Conservation (phyloP, 192 early-diverging fungal species). For the Dissophora globulifera region DNA sequence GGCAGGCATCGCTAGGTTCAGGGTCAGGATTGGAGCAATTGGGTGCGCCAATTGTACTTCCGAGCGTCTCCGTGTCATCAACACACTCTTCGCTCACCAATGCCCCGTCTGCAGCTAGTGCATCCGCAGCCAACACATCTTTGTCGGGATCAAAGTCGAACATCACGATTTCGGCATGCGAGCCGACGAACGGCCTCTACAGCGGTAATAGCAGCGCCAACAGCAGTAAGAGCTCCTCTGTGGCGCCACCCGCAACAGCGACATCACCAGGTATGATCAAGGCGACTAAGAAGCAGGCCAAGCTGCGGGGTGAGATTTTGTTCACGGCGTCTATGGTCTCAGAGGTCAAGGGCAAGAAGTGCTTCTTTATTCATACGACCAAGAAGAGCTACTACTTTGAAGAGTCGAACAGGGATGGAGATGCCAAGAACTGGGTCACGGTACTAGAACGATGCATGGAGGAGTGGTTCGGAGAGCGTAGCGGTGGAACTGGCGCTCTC, state of each 20-base stretch:
- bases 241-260: slow-evolving; percentile 7
- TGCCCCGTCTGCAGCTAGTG: not conserved
- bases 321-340: slow-evolving; percentile 67
- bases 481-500: not conserved
- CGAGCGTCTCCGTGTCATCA: not conserved
- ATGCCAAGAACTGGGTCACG: slow-evolving; percentile 61
- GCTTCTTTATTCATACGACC: slow-evolving; percentile 72
- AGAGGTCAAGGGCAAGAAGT: slow-evolving; percentile 68
- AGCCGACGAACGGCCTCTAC: not conserved
- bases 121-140: not conserved
- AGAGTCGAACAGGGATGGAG: slow-evolving; percentile 55
- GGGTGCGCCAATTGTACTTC: not conserved
- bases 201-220: not conserved
- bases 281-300: slow-evolving; percentile 56
- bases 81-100: not conserved
- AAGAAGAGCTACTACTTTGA: slow-evolving; percentile 70
- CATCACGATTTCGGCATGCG: not conserved
- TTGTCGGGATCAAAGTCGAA: slow-evolving; percentile 2
- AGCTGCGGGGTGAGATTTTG: slow-evolving; percentile 67
- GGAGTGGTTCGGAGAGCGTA: slow-evolving; percentile 41
- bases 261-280: slow-evolving; percentile 22
- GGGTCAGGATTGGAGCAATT: not conserved
- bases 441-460: slow-evolving; percentile 59
- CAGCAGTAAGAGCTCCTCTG: not conserved
- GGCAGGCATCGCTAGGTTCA: not conserved